Base-by-base conservation (phyloP, 1,139 yeast genomes). In the Spencermartinsiella ligniputridi region DNA sequence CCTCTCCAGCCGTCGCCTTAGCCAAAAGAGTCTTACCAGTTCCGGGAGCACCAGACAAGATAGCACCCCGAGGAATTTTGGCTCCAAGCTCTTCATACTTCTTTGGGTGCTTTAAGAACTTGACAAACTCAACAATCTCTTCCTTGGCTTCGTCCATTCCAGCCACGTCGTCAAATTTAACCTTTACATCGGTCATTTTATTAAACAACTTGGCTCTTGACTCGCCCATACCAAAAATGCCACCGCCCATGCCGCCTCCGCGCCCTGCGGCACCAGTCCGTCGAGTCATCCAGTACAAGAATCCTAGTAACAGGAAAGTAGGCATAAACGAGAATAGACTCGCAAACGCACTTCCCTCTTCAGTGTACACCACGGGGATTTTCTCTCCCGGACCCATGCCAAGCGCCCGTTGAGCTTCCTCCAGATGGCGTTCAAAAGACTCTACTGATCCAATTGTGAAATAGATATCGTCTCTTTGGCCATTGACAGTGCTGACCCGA, bases 1-100 rank as follows among this genome's bases (percentile, higher is more conserved):
- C 97, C 67, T 92, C 98, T 52, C 98, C 98, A 1, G 98, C 98
- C 36, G 97, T 92, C 3, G 98, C 98, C 64, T 87, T 90, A n/a
- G 98, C 98, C 47, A 92, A 71, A 52, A 92, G 71, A 1, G 98
- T 92, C 66, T 92, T 92, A 81, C 98, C 98, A 5, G 98, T 92
- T 74, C 98, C 98, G 41, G 98, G 98, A n/a, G 97, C 96, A 48
- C 98, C 98, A 12, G 96, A 86, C 49, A 94, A 71, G 53, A 92
- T 88, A 11, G 98, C 98, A 58, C 98, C 98, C 62, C 97, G 80
- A 41, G 98, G 98, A 53, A 92, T 94, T 66, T 90, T 88, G 15
- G 97, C 98, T 36, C 98, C 98, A 43, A 92, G 71, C 52, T 79
- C 81, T 63, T 90, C 96, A 64, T 89, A 92, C 62, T 88, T 89